Conservation (phyloP, 768 basidiomycete genomes). For the Leucocoprinus birnbaumii region DNA sequence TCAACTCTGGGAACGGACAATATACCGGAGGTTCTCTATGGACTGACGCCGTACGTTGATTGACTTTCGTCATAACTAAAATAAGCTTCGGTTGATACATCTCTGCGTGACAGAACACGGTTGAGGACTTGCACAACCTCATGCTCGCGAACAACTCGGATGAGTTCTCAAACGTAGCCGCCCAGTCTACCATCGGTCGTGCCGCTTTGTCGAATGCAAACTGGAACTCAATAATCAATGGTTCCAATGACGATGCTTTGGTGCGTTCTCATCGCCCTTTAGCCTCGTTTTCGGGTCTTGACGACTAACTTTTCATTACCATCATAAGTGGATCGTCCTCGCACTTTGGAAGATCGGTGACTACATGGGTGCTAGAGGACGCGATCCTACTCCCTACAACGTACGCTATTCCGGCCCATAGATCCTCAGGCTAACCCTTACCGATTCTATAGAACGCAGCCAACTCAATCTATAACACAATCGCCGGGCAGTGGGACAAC, state of each 20-base stretch:
- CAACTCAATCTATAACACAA: slow-evolving; percentile 45
- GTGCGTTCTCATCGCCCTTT: slow-evolving; percentile 23
- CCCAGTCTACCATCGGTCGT: slow-evolving; percentile 42
- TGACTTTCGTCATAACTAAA: background rate
- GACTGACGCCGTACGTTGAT: slow-evolving; percentile 52
- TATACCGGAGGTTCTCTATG: slow-evolving; percentile 51
- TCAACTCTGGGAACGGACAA: slow-evolving; percentile 32
- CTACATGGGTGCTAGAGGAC: slow-evolving; percentile 41
- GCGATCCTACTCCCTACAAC: slow-evolving; percentile 25
- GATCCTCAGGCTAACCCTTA: background rate
- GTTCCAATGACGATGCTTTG: slow-evolving; percentile 53
- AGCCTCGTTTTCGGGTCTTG: too few relatives aligned
- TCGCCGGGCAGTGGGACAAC: slow-evolving; percentile 48
- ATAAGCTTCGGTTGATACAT: background rate
- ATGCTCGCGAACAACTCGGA: slow-evolving; percentile 48
- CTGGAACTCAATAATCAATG: slow-evolving; percentile 41
- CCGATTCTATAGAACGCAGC: slow-evolving; percentile 37
- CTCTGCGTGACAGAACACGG: slow-evolving; percentile 40
- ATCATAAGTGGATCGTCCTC: slow-evolving; percentile 46
- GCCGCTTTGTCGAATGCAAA: slow-evolving; percentile 36
- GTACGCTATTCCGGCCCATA: slow-evolving; percentile 16
- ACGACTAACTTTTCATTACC: background rate
- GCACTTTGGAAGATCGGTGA: slow-evolving; percentile 57
- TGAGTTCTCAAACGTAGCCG: slow-evolving; percentile 37
- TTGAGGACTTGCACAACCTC: slow-evolving; percentile 56